A percentile compares a stretch with the other conserved stretches of the same genome.
phyloP scores from a whole-genome alignment of 2,329 filamentous ascomycete genomes.

The Dothistroma septosporum region DNA sequence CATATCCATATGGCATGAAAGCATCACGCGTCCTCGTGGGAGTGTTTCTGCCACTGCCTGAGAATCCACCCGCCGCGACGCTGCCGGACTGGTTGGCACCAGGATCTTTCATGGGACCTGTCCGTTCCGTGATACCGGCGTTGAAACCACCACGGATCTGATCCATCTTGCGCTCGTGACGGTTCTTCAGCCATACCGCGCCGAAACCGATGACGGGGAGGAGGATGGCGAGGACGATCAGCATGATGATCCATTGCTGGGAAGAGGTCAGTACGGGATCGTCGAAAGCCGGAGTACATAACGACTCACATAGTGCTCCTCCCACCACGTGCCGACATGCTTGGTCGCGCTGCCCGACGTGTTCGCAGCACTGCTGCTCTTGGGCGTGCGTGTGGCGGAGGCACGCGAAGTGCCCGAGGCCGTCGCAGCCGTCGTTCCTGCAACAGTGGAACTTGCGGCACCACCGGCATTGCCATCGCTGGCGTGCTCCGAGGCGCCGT shows the following conservation, averaged over 20 bases:
- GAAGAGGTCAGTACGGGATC: conserved; percentile 11
- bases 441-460: conserved; percentile 12
- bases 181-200: conserved; percentile 67
- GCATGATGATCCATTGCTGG: conserved; percentile 71
- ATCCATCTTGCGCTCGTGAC: conserved; percentile 68
- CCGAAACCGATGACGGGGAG: conserved; percentile 64
- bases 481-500: conserved; percentile 34
- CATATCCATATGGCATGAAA: conserved; percentile 36
- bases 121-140: conserved; percentile 36
- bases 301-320: conserved; percentile 24
- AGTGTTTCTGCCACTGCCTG: conserved; percentile 23
- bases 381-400: background rate
- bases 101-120: conserved; percentile 16
- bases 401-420: conserved; percentile 6
- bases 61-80: conserved; percentile 6
- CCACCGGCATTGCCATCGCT: conserved; percentile 12
- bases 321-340: conserved; percentile 27
- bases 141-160: conserved; percentile 32
- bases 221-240: conserved; percentile 67
- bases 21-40: conserved; percentile 30
- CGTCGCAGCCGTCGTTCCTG: background rate
- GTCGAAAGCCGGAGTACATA: background rate
- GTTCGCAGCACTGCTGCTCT: conserved; percentile 19
- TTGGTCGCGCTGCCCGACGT: conserved; percentile 17
- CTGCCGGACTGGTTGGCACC: conserved; percentile 11